Base-by-base conservation (phyloP, 176 grass and related monocot species). In the Ensete ventricosum region DNA sequence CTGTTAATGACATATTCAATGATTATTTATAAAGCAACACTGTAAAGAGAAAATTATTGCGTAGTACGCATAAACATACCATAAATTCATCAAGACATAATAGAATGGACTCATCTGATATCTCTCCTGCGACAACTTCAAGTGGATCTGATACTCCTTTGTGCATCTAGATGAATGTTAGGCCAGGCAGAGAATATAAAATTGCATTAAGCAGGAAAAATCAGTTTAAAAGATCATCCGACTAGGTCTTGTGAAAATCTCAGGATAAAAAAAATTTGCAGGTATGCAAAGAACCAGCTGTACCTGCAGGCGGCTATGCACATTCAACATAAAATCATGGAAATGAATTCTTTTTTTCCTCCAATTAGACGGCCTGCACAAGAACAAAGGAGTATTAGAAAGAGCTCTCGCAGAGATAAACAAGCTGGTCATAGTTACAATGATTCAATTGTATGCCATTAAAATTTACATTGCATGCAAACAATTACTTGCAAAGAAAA, bases 31-130 rank as follows among this genome's bases (percentile, higher is more conserved):
- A 20, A 73, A 64, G 23, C n/a, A 64, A 55, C 23, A 29, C 2
- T 50, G 14, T 0, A 20, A 50, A 77, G 24, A 11, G 0, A 22
- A 1, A 83, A 27, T 64, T 20, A 22, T 72, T 60, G 83, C 14
- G 8, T 29, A 27, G 60, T 7, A 55, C 27, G 25, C 24, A 52
- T 74, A 24, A 9, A 76, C 78, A 80, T 86, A 96, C 93, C 93
- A 96, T 96, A 82, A 96, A 96, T 77, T 96, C 92, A 86, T 96
- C 93, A 79, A 98, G 78, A 78, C 94, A 98, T 73, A 98, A 84
- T 81, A 98, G 80, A 79, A 91, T 85, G 62, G 94, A 86, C 24
- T 91, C 94, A 79, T 98, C 90, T 20, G 94, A 93, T 87, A 98
- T 91, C 86, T 98, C 94, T 78, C 86, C 84, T 72, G 94, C 94